These are phyloP conservation scores for Postia placenta DNA, from an alignment of 768 basidiomycete genomes.

Conservation along the genomic window DNA sequence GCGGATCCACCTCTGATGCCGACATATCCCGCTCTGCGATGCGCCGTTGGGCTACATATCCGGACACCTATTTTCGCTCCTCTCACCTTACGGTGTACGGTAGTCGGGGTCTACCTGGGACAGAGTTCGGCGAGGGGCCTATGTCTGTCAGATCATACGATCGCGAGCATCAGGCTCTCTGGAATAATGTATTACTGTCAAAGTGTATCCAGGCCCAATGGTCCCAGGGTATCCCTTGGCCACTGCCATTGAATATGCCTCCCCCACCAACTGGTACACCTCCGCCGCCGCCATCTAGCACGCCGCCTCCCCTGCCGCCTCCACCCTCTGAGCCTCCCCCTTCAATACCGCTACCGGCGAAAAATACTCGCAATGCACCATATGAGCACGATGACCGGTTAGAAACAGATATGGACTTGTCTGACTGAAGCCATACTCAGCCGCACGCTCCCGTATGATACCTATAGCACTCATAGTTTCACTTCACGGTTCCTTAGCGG, in stretches of 20 bases:
- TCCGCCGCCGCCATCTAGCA: slow-evolving; percentile 25
- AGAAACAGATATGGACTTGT: slow-evolving; percentile 30
- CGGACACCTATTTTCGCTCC: slow-evolving; percentile 52
- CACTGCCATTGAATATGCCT: slow-evolving; percentile 6
- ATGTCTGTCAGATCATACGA: slow-evolving; percentile 23
- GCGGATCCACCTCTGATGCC: background rate
- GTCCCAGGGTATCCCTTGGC: slow-evolving; percentile 17
- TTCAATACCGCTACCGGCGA: slow-evolving; percentile 1
- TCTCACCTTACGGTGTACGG: slow-evolving; percentile 48
- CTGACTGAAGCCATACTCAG: slow-evolving; percentile 21
- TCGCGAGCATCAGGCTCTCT: slow-evolving; percentile 32
- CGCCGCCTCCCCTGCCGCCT: slow-evolving; percentile 28
- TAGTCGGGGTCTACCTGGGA: slow-evolving; percentile 29
- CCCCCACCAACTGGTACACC: slow-evolving; percentile 18
- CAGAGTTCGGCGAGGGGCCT: slow-evolving; percentile 8
- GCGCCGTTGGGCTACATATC: slow-evolving; percentile 59
- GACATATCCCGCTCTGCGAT: background rate
- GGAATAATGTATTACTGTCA: slow-evolving; percentile 31
- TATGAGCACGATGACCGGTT: slow-evolving; percentile 4
- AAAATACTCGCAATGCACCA: no score
- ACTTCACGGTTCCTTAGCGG: no score
- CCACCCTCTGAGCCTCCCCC: slow-evolving; percentile 17
- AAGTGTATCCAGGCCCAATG: background rate
- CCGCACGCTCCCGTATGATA: no score
- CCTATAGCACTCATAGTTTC: no score